Conservation (phyloP, 1,284 basidiomycete species). For the Afroboletus lepidellus region DNA sequence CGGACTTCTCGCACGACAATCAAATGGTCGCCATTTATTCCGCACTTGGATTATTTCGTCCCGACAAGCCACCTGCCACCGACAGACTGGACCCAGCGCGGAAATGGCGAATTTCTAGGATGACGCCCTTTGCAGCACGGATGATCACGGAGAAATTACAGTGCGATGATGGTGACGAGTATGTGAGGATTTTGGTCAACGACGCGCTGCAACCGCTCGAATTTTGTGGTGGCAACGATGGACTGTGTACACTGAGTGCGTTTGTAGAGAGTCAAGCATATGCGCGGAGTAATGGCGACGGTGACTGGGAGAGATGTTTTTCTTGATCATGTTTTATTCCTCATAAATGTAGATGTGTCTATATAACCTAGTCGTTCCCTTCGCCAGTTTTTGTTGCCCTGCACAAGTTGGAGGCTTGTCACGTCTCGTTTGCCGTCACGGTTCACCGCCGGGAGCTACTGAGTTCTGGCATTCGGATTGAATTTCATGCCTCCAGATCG, state of each 20-base stretch:
- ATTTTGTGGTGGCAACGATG: constrained; percentile 57
- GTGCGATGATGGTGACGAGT: constrained; percentile 43
- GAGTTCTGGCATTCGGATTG: too few species aligned
- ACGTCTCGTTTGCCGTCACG: too few species aligned
- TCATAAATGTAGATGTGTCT: neutral
- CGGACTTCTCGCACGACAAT: constrained; percentile 84
- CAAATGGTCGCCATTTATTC: constrained; percentile 75
- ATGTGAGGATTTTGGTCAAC: constrained; percentile 64
- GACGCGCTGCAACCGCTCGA: constrained; percentile 62
- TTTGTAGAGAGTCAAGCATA: constrained; percentile 75
- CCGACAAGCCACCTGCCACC: constrained; percentile 44
- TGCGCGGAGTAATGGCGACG: constrained; percentile 59
- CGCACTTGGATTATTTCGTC: constrained; percentile 67
- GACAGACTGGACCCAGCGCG: constrained; percentile 40
- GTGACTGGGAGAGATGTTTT: constrained; percentile 63
- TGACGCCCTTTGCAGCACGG: constrained; percentile 64
- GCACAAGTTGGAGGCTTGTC: too few species aligned
- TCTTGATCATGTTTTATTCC: constrained; percentile 1
- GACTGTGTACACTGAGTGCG: constrained; percentile 60
- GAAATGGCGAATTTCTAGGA: constrained; percentile 56
- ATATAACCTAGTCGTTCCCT: neutral
- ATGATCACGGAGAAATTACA: constrained; percentile 62
- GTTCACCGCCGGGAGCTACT: too few species aligned
- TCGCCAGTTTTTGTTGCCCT: too few species aligned
- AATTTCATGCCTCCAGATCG: too few species aligned